These are phyloP conservation scores for Arctium lappa DNA, from an alignment of 129 eudicot species.

Conservation along the genomic window DNA sequence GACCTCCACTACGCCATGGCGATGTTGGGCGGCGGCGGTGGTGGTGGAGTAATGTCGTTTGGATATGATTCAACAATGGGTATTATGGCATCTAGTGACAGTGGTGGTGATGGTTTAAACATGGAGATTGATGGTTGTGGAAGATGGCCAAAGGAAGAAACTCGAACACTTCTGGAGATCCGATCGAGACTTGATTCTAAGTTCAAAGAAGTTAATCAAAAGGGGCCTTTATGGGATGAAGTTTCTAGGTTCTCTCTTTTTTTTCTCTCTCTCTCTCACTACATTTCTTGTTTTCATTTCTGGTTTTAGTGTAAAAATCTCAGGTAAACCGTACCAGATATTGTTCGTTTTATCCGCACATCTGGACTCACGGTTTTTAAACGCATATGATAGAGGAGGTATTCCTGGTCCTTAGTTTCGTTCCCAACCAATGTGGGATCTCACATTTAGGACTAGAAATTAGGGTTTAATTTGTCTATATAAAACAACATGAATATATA, in stretches of 20 bases:
- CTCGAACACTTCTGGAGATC: conserved; percentile 80
- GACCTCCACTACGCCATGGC: conserved; percentile 63
- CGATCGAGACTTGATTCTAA: conserved; percentile 82
- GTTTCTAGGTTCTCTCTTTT: conserved; percentile 70
- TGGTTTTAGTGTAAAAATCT: neutral
- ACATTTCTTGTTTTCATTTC: neutral
- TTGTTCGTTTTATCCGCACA: no score
- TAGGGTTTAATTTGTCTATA: neutral
- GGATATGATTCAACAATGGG: conserved; percentile 27
- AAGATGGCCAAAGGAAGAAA: conserved; percentile 95
- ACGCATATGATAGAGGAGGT: no score
- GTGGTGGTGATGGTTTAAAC: conserved; percentile 28
- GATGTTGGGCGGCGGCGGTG: conserved; percentile 28
- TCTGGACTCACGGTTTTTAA: no score
- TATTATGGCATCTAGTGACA: conserved; percentile 33
- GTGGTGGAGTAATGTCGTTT: conserved; percentile 20
- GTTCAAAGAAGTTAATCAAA: conserved; percentile 93
- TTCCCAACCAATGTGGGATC: no score
- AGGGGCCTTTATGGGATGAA: conserved; percentile 96
- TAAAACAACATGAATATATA: neutral
- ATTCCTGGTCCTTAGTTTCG: no score
- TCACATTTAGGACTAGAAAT: neutral
- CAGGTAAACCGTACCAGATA: no score
- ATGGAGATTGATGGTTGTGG: conserved; percentile 32
- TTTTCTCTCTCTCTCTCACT: conserved; percentile 5